Evolutionary conservation across 768 basidiomycete genomes (phyloP).

Genomic region (Sistotremastrum suecicum): DNA sequence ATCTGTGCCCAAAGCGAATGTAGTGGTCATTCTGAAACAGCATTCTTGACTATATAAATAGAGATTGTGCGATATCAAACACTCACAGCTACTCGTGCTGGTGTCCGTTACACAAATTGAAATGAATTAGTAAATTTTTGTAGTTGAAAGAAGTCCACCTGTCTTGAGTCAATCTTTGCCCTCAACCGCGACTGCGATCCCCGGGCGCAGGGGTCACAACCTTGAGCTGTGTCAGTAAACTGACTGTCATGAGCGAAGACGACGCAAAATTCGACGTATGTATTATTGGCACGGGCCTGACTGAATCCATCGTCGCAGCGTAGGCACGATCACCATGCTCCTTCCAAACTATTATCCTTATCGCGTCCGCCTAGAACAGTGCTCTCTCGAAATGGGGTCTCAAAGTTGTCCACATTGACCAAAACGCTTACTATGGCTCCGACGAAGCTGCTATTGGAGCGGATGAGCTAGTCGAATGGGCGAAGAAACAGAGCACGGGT

Average conservation of each 20-base stretch:
- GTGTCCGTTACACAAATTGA: too few relatives aligned
- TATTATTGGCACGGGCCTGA: constrained; percentile 65
- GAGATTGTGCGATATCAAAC: too few relatives aligned
- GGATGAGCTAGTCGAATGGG: constrained; percentile 68
- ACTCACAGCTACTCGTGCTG: too few relatives aligned
- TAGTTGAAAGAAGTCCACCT: too few relatives aligned
- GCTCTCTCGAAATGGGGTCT: constrained; percentile 82
- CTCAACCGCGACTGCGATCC: too few relatives aligned
- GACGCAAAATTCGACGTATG: constrained; percentile 41
- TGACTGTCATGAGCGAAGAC: neutral
- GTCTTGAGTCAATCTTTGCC: too few relatives aligned
- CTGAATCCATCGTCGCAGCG: constrained; percentile 83
- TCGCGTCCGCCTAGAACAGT: constrained; percentile 26
- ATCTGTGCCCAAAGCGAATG: too few relatives aligned
- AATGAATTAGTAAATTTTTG: too few relatives aligned
- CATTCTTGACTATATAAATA: too few relatives aligned
- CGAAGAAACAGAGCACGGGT: constrained; percentile 20
- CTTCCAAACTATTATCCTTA: constrained; percentile 1
- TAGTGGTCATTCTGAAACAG: too few relatives aligned
- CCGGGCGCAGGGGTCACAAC: too few relatives aligned
- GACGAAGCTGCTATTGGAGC: constrained; percentile 70
- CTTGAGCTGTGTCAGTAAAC: too few relatives aligned
- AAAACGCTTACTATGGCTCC: constrained; percentile 74
- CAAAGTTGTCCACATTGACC: constrained; percentile 79
- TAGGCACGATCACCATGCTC: constrained; percentile 27